Conservation (phyloP, 257 asterid genomes). For the Nicotiana attenuata region DNA sequence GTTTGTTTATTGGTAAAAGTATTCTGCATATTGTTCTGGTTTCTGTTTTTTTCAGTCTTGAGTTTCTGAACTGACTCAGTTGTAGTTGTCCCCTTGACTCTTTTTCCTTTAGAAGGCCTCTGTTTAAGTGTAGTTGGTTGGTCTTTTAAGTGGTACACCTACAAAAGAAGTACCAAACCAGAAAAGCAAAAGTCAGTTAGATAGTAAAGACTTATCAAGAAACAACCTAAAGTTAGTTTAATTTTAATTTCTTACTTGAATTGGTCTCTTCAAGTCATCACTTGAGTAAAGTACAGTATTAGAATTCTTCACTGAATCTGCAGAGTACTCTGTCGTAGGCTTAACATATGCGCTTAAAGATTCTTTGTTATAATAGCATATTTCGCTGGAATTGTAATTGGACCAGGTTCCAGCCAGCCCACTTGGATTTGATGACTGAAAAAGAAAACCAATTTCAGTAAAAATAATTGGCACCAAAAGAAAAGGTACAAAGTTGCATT, state of each 20-base stretch:
- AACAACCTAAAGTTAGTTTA: neutral
- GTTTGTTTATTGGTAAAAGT: neutral
- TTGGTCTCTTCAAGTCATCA: conserved; percentile 9
- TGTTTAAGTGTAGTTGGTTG: conserved; percentile 29
- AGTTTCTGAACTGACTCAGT: neutral
- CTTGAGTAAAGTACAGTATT: conserved; percentile 7
- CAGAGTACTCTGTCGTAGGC: neutral
- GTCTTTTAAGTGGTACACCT: conserved; percentile 44
- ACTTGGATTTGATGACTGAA: neutral
- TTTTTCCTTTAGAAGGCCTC: conserved; percentile 19
- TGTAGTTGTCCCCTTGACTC: conserved; percentile 17
- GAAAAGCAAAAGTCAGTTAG: neutral
- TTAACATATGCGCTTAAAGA: conserved; percentile 5
- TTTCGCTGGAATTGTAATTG: conserved; percentile 13
- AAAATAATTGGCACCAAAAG: neutral
- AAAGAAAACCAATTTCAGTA: neutral
- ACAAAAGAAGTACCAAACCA: neutral
- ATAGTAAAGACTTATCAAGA: neutral
- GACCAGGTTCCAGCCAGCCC: conserved; percentile 11
- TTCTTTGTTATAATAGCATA: conserved; percentile 9
- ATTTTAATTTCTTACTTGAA: conserved; percentile 6
- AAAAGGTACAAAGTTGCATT: neutral
- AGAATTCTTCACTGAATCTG: neutral
- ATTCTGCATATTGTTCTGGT: neutral
- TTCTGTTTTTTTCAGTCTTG: neutral